Base-by-base conservation (phyloP, 768 basidiomycete species). In the Mycena rosella region DNA sequence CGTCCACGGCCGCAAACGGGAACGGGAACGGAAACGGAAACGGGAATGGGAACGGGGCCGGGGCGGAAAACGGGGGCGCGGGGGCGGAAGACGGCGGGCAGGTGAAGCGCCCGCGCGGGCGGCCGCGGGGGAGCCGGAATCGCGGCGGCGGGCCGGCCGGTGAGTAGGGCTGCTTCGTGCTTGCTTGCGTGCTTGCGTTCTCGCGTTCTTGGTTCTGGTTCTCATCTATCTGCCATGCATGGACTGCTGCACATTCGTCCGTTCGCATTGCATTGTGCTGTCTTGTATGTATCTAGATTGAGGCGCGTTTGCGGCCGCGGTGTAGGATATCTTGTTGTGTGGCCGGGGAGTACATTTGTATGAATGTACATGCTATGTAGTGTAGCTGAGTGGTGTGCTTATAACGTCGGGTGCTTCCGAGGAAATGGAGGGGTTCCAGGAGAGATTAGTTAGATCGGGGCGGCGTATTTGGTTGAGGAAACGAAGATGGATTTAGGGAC, bases 91-190 rank as follows among this genome's bases (percentile, higher is more conserved):
- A 66, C 18, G 76, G 69, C 29, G 71, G 61, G 13, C 65, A 72
- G 18, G 75, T 74, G 9, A 91, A 91, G 68, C 78, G 89, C 17
- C 88, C 90, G 0, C 81, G 91, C 47, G 91, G 91, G 29, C 79
- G 91, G 11, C 91, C 91, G 36, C 90, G 89, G 72, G 91, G 91
- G 2, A 92, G 91, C 75, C 91, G 89, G 77, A 91, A 91, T 67
- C 78, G 77, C n/a, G 56, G 49, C 40, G 60, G n/a, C n/a, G n/a
- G n/a, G n/a, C n/a, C 60, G 26, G 61, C 60, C 20, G 67, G 48
- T 0, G 66, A 42, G 1, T 55, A 48, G 49, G 36, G 59, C 2
- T 27, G 49, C 29, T 18, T 26, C 27, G 48, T 3, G 18, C 49
- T 27, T 27, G 49, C 14, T 5, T 30, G 42, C 3, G 42, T 14